Conservation (phyloP, 2,329 filamentous ascomycete species). For the Colletotrichum sublineola region DNA sequence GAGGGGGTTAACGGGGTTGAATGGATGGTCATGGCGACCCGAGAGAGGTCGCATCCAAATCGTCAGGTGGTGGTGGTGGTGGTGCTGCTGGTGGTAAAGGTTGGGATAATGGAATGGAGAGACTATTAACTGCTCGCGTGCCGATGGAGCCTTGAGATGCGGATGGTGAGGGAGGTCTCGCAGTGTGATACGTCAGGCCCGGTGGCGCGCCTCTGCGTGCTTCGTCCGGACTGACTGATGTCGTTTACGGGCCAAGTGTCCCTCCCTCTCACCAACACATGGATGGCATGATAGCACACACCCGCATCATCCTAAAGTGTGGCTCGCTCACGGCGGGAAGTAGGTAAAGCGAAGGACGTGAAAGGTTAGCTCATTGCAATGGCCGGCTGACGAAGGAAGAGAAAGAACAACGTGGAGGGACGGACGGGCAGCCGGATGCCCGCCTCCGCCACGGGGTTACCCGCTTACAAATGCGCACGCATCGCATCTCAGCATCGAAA, state of each 20-base stretch:
- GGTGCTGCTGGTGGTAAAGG: background rate
- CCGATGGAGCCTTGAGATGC: background rate
- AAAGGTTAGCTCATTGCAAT: conserved; percentile 12
- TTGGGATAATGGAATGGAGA: conserved; percentile 23
- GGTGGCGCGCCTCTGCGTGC: background rate
- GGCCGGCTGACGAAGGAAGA: conserved; percentile 22
- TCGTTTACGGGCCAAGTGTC: background rate
- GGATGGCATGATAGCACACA: too few relatives aligned
- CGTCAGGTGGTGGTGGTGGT: conserved; percentile 11
- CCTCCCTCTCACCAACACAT: too few relatives aligned
- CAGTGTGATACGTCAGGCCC: background rate
- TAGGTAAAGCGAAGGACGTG: background rate
- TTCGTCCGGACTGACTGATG: conserved; percentile 9
- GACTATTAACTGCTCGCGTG: conserved; percentile 16
- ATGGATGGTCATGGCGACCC: conserved; percentile 8
- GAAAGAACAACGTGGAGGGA: background rate
- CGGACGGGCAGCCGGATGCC: background rate
- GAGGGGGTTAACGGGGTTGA: conserved; percentile 1
- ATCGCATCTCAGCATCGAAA: background rate
- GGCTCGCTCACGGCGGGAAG: background rate
- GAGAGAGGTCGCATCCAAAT: conserved; percentile 30
- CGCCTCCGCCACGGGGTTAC: background rate
- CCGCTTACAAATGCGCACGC: conserved; percentile 5
- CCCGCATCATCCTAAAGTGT: background rate
- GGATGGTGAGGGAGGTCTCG: conserved; percentile 2